phyloP scores from a whole-genome alignment of 305 asterid species.

The Fraxinus latifolia region DNA sequence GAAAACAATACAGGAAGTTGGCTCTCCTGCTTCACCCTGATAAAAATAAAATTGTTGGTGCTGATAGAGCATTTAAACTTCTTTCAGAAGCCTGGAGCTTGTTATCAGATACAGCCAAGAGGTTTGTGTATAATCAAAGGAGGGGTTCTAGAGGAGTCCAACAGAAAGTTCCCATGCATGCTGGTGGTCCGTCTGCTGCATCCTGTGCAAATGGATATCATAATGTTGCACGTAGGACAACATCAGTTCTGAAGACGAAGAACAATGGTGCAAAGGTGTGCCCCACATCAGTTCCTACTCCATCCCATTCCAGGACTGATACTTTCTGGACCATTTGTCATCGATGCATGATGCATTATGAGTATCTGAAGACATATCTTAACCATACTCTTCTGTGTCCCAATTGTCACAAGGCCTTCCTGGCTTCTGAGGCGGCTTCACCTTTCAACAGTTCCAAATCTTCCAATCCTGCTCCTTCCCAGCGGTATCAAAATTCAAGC shows the following conservation, averaged over 20 bases:
- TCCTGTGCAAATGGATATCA: slow-evolving; percentile 35
- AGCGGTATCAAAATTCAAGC: slow-evolving; percentile 18
- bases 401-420: slow-evolving; percentile 51
- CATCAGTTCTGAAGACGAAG: slow-evolving; percentile 39
- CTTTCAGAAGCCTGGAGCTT: slow-evolving; percentile 66
- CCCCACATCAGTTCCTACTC: slow-evolving; percentile 27
- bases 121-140: slow-evolving; percentile 54
- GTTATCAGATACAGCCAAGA: slow-evolving; percentile 56
- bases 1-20: slow-evolving; percentile 62
- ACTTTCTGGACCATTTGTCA: slow-evolving; percentile 74
- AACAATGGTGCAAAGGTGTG: slow-evolving; percentile 28
- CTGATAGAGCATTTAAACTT: slow-evolving; percentile 72
- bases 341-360: slow-evolving; percentile 58
- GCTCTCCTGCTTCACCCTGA: slow-evolving; percentile 43
- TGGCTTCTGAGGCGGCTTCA: slow-evolving; percentile 52
- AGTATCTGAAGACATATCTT: slow-evolving; percentile 51
- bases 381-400: slow-evolving; percentile 65
- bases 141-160: slow-evolving; percentile 42
- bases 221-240: slow-evolving; percentile 31
- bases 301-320: slow-evolving; percentile 38
- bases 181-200: slow-evolving; percentile 43
- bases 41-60: slow-evolving; percentile 39
- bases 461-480: slow-evolving; percentile 14
- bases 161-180: slow-evolving; percentile 34
- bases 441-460: slow-evolving; percentile 32